A percentile compares a stretch with the other conserved stretches of the same genome.
These are phyloP conservation scores for Pharnaceum exiguum DNA, from an alignment of 148 eudicot species.

Conservation along the genomic window DNA sequence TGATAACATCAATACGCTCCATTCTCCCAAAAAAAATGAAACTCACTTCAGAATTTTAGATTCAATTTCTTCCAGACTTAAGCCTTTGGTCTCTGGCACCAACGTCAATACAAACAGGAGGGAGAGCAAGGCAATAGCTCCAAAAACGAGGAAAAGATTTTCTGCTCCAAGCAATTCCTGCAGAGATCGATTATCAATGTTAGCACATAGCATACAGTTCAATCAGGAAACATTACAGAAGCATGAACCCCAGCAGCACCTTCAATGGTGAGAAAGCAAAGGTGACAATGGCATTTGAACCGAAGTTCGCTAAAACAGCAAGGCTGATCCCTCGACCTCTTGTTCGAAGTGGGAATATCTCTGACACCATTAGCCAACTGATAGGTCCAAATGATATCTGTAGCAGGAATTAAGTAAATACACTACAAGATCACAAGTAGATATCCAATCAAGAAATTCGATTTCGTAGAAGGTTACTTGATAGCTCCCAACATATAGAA, in stretches of 20 bases:
- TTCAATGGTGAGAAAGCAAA: constrained; percentile 91
- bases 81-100: constrained; percentile 96
- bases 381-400: constrained; percentile 98
- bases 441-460: background rate
- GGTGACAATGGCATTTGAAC: constrained; percentile 90
- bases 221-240: background rate
- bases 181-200: constrained; percentile 14
- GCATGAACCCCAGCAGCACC: constrained; percentile 29
- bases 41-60: constrained; percentile 68
- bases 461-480: constrained; percentile 49
- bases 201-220: background rate
- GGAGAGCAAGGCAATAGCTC: constrained; percentile 68
- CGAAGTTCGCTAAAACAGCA: constrained; percentile 89
- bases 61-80: constrained; percentile 96
- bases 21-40: background rate
- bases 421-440: background rate
- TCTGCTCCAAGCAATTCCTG: constrained; percentile 94
- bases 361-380: constrained; percentile 99
- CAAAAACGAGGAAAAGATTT: constrained; percentile 82
- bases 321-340: constrained; percentile 97
- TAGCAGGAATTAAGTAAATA: background rate
- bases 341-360: constrained; percentile 93
- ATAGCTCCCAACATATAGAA: constrained; percentile 91
- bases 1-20: background rate
- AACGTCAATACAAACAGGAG: constrained; percentile 52